Conservation (phyloP, 495 filamentous ascomycete genomes). For the Trichocladium uniseriatum region DNA sequence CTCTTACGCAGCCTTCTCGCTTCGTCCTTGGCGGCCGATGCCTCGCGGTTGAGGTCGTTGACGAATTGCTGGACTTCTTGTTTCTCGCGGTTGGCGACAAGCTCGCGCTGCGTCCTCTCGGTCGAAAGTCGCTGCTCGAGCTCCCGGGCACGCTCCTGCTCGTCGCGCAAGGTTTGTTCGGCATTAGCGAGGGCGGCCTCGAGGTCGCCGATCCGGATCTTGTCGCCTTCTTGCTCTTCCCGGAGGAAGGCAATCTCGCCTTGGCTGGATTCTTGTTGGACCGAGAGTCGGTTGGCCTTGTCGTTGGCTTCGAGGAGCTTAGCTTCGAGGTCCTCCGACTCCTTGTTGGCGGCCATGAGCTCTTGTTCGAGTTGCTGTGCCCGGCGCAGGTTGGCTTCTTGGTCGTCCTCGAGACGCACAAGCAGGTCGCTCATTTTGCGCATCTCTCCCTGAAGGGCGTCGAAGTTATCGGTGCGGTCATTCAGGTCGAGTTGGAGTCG, state of each 20-base stretch:
- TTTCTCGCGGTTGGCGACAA: constrained; percentile 77
- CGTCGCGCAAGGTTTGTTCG: constrained; percentile 62
- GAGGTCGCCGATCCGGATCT: constrained; percentile 93
- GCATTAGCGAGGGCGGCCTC: constrained; percentile 69
- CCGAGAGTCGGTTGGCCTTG: constrained; percentile 73
- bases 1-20: constrained; percentile 68
- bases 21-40: constrained; percentile 77
- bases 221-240: constrained; percentile 95
- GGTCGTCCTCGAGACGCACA: constrained; percentile 78
- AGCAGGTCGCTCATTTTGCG: constrained; percentile 78
- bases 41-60: constrained; percentile 76
- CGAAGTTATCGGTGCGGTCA: constrained; percentile 71
- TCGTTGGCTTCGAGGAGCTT: constrained; percentile 69
- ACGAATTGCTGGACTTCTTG: constrained; percentile 66
- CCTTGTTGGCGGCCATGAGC: constrained; percentile 62
- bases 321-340: constrained; percentile 67
- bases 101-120: constrained; percentile 78
- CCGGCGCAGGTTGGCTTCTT: constrained; percentile 50
- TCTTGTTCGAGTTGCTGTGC: constrained; percentile 68
- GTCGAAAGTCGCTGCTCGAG: constrained; percentile 66
- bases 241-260: constrained; percentile 90
- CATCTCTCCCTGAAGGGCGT: constrained; percentile 81
- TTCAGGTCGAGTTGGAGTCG: constrained; percentile 59
- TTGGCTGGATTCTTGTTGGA: constrained; percentile 87
- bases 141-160: constrained; percentile 69